phyloP scores from a whole-genome alignment of 2,329 filamentous ascomycete genomes.

The Penicillium fuscoglaucum region DNA sequence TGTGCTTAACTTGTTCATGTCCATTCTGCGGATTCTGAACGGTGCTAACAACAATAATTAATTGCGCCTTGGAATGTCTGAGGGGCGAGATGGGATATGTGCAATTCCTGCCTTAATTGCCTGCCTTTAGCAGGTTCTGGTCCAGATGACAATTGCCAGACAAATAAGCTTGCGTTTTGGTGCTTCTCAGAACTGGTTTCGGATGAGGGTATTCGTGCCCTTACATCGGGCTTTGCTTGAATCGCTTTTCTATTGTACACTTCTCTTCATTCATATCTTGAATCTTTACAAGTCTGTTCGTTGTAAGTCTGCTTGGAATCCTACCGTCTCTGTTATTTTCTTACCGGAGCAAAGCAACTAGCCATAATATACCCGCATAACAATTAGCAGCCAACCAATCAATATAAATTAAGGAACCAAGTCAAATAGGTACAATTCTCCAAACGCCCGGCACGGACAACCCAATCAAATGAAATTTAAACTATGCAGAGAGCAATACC shows the following conservation, averaged over 20 bases:
- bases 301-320: not conserved
- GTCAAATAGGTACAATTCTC: slow-evolving; percentile 2
- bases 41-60: slow-evolving; percentile 86
- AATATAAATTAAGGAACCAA: not conserved
- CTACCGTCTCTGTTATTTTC: not conserved
- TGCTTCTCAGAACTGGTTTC: slow-evolving; percentile 9
- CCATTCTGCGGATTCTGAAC: slow-evolving; percentile 93
- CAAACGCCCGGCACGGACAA: not conserved
- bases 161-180: not conserved
- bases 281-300: not conserved
- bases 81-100: not conserved
- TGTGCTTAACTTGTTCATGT: slow-evolving; percentile 94
- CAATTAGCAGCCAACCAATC: not conserved
- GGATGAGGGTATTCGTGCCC: not conserved
- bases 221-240: not conserved
- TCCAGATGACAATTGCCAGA: not conserved
- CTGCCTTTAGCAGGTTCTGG: not conserved
- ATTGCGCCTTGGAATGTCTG: not conserved
- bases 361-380: not conserved
- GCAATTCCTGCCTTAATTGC: not conserved
- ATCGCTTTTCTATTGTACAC: not conserved
- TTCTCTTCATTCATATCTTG: not conserved
- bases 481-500: not conserved
- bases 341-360: not conserved
- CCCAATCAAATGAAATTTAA: not conserved